These are phyloP conservation scores for Pholiota conissans DNA, from an alignment of 768 basidiomycete genomes.

Conservation along the genomic window DNA sequence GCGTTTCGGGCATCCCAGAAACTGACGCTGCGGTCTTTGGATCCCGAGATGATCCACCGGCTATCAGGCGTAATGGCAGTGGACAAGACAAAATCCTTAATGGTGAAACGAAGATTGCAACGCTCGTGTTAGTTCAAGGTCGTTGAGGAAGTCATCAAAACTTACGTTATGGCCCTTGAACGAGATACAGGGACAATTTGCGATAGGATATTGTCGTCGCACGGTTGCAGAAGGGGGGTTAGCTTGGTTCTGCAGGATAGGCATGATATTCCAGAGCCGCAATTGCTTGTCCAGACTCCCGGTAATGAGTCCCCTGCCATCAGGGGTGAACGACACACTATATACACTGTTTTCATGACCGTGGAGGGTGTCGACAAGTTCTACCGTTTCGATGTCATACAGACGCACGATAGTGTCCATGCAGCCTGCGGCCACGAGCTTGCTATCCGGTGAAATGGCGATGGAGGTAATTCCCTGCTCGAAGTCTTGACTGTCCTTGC, in stretches of 20 bases:
- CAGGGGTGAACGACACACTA: conserved; percentile 88
- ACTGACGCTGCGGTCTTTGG: conserved; percentile 92
- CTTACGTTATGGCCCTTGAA: conserved; percentile 5
- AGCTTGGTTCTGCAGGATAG: conserved; percentile 48
- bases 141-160: conserved; percentile 3
- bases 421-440: conserved; percentile 63
- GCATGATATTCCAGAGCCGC: conserved; percentile 83
- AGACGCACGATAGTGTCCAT: conserved; percentile 78
- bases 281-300: conserved; percentile 88
- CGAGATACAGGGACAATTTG: conserved; percentile 40
- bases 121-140: background rate
- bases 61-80: conserved; percentile 83
- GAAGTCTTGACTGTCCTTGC: conserved; percentile 35
- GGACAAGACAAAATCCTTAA: conserved; percentile 53
- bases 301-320: conserved; percentile 86
- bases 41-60: conserved; percentile 91
- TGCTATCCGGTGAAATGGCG: conserved; percentile 74
- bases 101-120: background rate
- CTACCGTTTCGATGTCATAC: conserved; percentile 72
- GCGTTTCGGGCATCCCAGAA: conserved; percentile 82
- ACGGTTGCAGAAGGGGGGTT: background rate
- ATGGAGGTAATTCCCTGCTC: conserved; percentile 77
- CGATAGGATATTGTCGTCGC: background rate
- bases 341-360: conserved; percentile 89
- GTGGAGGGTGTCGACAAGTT: conserved; percentile 69